Evolutionary conservation across 108 stramenopile species (phyloP).

Genomic region (Stephanodiscus minutulus): DNA sequence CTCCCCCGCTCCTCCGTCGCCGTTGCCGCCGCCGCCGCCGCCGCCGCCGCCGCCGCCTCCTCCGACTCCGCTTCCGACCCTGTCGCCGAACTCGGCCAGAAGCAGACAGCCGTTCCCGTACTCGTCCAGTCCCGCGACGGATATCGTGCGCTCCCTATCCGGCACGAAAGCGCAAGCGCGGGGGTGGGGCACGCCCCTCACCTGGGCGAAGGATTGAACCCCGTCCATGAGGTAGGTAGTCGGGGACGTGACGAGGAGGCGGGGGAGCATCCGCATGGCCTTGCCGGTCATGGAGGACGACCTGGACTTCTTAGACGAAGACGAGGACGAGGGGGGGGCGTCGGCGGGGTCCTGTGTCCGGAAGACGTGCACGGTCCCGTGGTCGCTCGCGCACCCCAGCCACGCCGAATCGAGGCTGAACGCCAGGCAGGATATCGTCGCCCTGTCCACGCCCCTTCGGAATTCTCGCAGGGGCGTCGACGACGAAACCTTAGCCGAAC

Average conservation of each 20-base stretch:
- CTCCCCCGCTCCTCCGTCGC: neutral
- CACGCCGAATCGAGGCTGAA: conserved; percentile 86
- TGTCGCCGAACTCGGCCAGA: conserved; percentile 64
- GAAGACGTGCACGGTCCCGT: conserved; percentile 97
- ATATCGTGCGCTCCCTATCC: conserved; percentile 69
- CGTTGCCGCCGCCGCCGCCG: neutral
- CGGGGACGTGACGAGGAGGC: conserved; percentile 34
- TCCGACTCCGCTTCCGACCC: neutral
- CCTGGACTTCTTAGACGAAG: conserved; percentile 5
- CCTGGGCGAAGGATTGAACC: conserved; percentile 73
- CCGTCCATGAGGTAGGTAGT: conserved; percentile 47
- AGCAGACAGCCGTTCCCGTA: conserved; percentile 87
- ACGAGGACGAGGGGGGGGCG: conserved; percentile 1
- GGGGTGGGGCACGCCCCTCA: conserved; percentile 81
- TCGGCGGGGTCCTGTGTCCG: conserved; percentile 40
- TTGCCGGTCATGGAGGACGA: conserved; percentile 59
- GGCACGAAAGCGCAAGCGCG: conserved; percentile 79
- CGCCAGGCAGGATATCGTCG: conserved; percentile 86
- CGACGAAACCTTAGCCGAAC: too few relatives aligned
- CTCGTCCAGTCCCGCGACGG: conserved; percentile 82
- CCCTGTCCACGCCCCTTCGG: conserved; percentile 93
- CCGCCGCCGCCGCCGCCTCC: neutral
- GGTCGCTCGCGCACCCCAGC: conserved; percentile 93
- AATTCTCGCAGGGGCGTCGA: conserved; percentile 84
- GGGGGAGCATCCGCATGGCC: conserved; percentile 51